Percentiles rank a stretch among this genome's conserved stretches.
Conservation (phyloP, 495 filamentous ascomycete genomes). For the Penicillium daleae region DNA sequence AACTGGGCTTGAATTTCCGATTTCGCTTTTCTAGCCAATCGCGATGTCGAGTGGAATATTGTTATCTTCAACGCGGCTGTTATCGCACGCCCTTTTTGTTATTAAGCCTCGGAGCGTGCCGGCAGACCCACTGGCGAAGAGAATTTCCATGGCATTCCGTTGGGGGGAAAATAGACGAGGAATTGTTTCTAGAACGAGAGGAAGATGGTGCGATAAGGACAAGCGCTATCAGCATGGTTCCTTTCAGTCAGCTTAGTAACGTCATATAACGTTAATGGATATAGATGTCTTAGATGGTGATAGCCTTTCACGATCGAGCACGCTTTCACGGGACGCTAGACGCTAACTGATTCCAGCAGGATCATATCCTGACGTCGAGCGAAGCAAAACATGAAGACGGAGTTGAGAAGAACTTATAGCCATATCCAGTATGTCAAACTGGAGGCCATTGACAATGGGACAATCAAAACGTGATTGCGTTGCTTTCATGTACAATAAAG, state of each 20-base stretch:
- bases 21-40: background rate
- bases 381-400: background rate
- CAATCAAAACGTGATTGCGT: background rate
- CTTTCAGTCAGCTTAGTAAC: too few relatives aligned
- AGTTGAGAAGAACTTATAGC: too few relatives aligned
- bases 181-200: background rate
- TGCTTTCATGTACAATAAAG: background rate
- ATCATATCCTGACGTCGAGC: background rate
- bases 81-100: background rate
- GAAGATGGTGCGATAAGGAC: background rate
- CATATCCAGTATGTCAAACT: background rate
- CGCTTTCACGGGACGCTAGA: background rate
- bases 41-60: background rate
- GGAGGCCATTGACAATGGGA: background rate
- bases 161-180: background rate
- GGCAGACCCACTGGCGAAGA: background rate
- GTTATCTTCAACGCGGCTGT: conserved; percentile 5
- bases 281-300: background rate
- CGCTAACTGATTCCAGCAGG: conserved; percentile 1
- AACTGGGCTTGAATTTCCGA: too few relatives aligned
- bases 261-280: too few relatives aligned
- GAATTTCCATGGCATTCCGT: background rate
- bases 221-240: too few relatives aligned
- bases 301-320: background rate
- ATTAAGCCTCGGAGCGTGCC: conserved; percentile 8